A percentile compares a stretch with the other conserved stretches of the same genome.
These are phyloP conservation scores for Xylariales sp. DNA, from an alignment of 2,329 filamentous ascomycete species.

Conservation along the genomic window DNA sequence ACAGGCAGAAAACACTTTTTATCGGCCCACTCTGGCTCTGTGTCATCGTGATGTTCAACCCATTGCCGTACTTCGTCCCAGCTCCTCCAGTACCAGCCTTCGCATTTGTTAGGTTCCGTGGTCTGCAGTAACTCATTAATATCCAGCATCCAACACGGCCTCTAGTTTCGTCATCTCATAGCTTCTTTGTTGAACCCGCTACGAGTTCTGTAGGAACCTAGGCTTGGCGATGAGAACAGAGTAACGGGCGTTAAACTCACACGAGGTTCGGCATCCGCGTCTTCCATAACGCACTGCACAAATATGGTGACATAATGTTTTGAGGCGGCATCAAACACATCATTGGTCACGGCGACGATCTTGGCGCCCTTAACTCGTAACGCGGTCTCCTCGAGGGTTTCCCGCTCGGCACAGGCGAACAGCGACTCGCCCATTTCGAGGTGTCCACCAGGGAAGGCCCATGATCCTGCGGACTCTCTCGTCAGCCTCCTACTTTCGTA, in stretches of 20 bases:
- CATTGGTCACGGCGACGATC: constrained; percentile 73
- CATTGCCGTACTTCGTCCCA: constrained; percentile 57
- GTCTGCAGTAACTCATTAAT: constrained; percentile 46
- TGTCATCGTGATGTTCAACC: constrained; percentile 46
- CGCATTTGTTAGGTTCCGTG: constrained; percentile 64
- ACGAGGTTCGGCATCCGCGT: constrained; percentile 62
- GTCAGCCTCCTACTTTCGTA: neutral
- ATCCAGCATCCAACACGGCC: neutral
- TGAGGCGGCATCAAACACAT: constrained; percentile 66
- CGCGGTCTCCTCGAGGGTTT: constrained; percentile 77
- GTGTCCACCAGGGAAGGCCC: constrained; percentile 79
- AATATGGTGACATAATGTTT: constrained; percentile 84
- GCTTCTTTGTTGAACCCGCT: neutral
- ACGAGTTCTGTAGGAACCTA: neutral
- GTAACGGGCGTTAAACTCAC: constrained; percentile 54
- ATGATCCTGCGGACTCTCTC: constrained; percentile 59
- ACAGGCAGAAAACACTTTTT: constrained; percentile 56
- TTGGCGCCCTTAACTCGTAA: constrained; percentile 64
- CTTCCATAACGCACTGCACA: constrained; percentile 63
- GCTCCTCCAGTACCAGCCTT: constrained; percentile 61
- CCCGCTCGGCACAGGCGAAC: constrained; percentile 71
- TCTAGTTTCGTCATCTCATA: neutral
- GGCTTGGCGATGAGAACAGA: neutral
- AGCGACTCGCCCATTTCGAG: constrained; percentile 76
- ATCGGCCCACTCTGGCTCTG: constrained; percentile 39